Evolutionary conservation across 345 rosid genomes (phyloP), one percentile per base, ranked within the genome.

Genomic region (Aquilaria malaccensis): DNA sequence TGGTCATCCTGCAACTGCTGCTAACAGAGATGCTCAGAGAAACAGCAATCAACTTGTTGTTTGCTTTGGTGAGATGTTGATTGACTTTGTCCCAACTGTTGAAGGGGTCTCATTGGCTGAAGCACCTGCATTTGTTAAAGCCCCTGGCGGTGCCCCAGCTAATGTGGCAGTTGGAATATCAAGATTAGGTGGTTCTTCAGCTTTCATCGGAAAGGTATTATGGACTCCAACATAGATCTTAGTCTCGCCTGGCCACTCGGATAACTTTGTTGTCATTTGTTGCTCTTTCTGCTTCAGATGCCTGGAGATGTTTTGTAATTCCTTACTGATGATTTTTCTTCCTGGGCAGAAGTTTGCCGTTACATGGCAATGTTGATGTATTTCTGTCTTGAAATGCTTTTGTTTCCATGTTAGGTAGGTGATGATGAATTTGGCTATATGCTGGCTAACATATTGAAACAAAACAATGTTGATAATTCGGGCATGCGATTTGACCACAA

Each of bases 101-200:
- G 79, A 66, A 12, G 95, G 93, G 55, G 95, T 91, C 59, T 95
- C 99, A 48, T 84, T 91, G 1, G 97, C 96, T 30, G 96, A 91
- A 79, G 97, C 97, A 66, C 94, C 95, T 11, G 91, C 91, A 63
- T 95, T 95, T 83, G 83, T 85, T 86, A 91, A 85, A 80, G 91
- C 99, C 70, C 83, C 97, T 13, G 97, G 99, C 11, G 97, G 99
- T 31, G 99, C 99, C 71, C 99, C 97, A 64, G 99, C 97, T 3
- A 95, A 95, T 74, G 99, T 95, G 65, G 97, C 99, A 31, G 99
- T 95, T 66, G 89, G 91, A 47, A 64, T 95, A 57, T 77, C 99
- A 47, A 85, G 83, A 72, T 76, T 91, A 62, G 99, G 96, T 68
- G 97, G 99, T 71, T 80, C 93, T 37, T 82, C 99, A 30, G 99